A percentile compares a stretch with the other conserved stretches of the same genome.
Evolutionary conservation across 1,284 basidiomycete genomes (phyloP).

Genomic region (Sparassis latifolia): DNA sequence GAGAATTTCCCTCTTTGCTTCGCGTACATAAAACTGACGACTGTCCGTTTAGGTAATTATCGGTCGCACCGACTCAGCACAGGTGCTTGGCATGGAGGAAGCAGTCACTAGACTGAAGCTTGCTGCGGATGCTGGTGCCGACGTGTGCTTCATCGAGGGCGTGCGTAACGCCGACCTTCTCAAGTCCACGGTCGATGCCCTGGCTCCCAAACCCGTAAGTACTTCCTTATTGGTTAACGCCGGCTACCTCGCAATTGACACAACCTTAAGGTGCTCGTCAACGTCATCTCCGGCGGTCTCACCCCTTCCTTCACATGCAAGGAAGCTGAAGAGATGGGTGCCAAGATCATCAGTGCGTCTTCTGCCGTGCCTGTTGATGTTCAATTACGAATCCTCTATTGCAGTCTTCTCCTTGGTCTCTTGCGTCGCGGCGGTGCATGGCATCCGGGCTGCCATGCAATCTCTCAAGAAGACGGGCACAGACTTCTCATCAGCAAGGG

Average conservation of each 20-base stretch:
- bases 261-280: constrained; percentile 51
- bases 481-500: constrained; percentile 58
- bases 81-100: constrained; percentile 78
- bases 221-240: neutral
- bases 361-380: neutral
- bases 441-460: constrained; percentile 64
- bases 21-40: neutral
- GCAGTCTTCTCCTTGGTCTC: constrained; percentile 65
- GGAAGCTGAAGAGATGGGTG: constrained; percentile 63
- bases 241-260: neutral
- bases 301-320: constrained; percentile 66
- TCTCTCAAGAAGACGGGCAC: constrained; percentile 72
- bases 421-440: constrained; percentile 68
- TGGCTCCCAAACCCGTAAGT: constrained; percentile 63
- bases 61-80: constrained; percentile 77
- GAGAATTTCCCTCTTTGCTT: constrained; percentile 30
- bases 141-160: constrained; percentile 83
- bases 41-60: constrained; percentile 54
- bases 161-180: constrained; percentile 66
- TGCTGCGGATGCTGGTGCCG: constrained; percentile 71
- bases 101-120: constrained; percentile 63
- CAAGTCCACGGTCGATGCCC: constrained; percentile 52
- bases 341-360: constrained; percentile 67
- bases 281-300: constrained; percentile 71
- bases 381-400: neutral